These are phyloP conservation scores for Magnolia sinica DNA, from an alignment of 164 flowering plant genomes.

Conservation along the genomic window DNA sequence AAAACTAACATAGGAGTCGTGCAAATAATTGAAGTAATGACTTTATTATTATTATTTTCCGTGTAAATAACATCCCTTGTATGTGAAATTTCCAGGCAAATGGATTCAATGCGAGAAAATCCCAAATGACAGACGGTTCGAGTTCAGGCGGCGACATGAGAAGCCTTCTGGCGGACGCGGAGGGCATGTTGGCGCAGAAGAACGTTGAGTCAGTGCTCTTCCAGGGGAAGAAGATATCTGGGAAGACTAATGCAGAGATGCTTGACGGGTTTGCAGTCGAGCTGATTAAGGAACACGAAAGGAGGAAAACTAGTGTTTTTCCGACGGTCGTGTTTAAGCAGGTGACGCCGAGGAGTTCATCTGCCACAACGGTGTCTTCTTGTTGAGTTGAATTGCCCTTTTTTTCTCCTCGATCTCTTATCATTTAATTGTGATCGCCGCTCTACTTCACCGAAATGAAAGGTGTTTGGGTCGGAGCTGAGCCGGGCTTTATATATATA, in stretches of 20 bases:
- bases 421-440: neutral
- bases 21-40: too few species aligned
- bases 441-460: neutral
- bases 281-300: constrained; percentile 53
- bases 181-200: constrained; percentile 46
- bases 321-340: constrained; percentile 57
- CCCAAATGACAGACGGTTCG: neutral
- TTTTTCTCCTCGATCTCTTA: neutral
- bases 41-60: neutral
- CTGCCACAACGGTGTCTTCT: constrained; percentile 19
- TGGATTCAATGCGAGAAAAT: constrained; percentile 4
- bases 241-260: constrained; percentile 46
- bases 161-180: constrained; percentile 18
- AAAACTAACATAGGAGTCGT: too few species aligned
- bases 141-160: neutral
- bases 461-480: neutral
- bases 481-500: neutral
- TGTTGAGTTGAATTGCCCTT: neutral
- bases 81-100: constrained; percentile 21
- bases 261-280: constrained; percentile 40
- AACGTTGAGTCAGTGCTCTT: constrained; percentile 57
- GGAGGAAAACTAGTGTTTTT: constrained; percentile 44
- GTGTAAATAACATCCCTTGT: neutral
- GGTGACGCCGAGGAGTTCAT: constrained; percentile 47
- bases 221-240: constrained; percentile 45